Evolutionary conservation across 495 filamentous ascomycete species (phyloP).

Genomic region (Penicillium ucsense): DNA sequence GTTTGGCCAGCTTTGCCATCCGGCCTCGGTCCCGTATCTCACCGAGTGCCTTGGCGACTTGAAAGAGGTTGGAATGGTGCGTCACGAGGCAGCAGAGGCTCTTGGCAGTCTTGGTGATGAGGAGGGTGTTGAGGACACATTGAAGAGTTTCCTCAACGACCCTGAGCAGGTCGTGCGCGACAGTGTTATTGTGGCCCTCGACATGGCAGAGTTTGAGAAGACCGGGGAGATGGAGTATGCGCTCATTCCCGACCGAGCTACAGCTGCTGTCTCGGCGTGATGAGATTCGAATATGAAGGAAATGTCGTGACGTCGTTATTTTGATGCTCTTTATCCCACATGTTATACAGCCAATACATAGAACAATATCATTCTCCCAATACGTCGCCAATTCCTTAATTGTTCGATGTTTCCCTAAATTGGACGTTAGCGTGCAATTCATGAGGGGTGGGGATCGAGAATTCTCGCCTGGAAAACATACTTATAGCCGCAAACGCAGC

Average conservation of each 20-base stretch:
- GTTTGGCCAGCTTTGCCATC: conserved; percentile 91
- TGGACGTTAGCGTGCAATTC: conserved; percentile 8
- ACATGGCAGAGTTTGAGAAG: conserved; percentile 98
- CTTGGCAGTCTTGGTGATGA: conserved; percentile 93
- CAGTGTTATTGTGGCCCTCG: conserved; percentile 86
- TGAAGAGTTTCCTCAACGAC: conserved; percentile 80
- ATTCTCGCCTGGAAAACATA: conserved; percentile 30
- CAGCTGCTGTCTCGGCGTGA: conserved; percentile 29
- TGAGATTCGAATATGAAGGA: conserved; percentile 10
- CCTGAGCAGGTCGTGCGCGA: conserved; percentile 88
- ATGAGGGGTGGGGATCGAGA: background rate
- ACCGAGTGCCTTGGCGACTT: conserved; percentile 66
- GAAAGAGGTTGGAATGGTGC: conserved; percentile 86
- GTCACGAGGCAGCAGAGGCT: conserved; percentile 95
- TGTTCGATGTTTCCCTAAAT: conserved; percentile 33
- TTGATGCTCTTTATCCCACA: conserved; percentile 18
- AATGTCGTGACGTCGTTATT: conserved; percentile 25
- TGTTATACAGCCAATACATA: conserved; percentile 22
- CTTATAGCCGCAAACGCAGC: conserved; percentile 78
- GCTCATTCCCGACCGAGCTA: conserved; percentile 55
- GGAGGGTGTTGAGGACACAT: conserved; percentile 77
- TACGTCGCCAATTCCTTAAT: conserved; percentile 19
- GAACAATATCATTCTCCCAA: conserved; percentile 15
- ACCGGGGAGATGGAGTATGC: conserved; percentile 85
- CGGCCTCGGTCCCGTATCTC: conserved; percentile 88